Base-by-base conservation (phyloP, 2,329 filamentous ascomycete species). In the Dactylonectria estremocensis region DNA sequence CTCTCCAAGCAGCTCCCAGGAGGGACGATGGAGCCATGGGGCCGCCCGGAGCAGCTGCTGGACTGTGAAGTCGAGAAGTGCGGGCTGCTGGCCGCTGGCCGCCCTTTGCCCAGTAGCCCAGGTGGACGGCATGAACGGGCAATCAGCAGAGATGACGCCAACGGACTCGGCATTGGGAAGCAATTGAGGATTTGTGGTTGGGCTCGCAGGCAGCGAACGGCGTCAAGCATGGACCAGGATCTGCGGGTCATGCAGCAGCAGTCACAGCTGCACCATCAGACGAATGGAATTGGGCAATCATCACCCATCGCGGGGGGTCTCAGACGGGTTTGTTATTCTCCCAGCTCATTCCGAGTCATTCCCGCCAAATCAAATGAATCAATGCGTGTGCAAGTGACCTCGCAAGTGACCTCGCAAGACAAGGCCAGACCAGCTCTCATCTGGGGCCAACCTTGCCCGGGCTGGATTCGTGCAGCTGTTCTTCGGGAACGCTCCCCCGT, bases 91-190 rank as follows among this genome's bases (percentile, higher is more conserved):
- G 35, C 35, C 3, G 35, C 35, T 43, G 46, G 52, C 52, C 52
- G 52, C 46, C 31, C 33, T 28, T 28, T 45, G 61, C 53, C 55
- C 64, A 68, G 57, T 28, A 37, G 61, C 53, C 55, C 64, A 68
- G 57, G 55, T 46, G 55, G 56, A 52, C 57, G 66, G 61, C 71
- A 75, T 75, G 63, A 74, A 72, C 52, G 64, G 67, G 68, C 63
- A 74, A 74, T 70, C 64, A 69, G 59, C 60, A 63, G 52, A 55
- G 65, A 69, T 71, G 66, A 66, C 66, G 61, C 61, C 37, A 20
- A 60, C 24, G 64, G 22, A 50, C 45, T 22, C 54, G 58, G 53
- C 53, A 66, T 61, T 54, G 53, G 46, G 33, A n/a, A 31, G 58
- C 58, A 52, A 66, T 66, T 61, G 35, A 20, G 46, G 46, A 46